Conservation (phyloP, 768 basidiomycete genomes). For the Suillus bovinus region DNA sequence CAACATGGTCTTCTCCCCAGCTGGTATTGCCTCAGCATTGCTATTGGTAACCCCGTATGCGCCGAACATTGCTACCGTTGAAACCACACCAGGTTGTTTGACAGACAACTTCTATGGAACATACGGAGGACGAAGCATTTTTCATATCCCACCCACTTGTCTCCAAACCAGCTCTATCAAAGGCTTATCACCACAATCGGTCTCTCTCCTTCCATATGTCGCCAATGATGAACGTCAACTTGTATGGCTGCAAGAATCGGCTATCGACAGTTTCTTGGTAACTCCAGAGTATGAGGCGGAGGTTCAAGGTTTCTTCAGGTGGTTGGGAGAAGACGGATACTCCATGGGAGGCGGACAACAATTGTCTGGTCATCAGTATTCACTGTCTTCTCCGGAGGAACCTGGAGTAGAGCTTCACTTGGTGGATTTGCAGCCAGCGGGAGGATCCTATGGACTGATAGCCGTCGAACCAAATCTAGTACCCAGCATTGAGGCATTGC, state of each 20-base stretch:
- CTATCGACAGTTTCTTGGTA: slow-evolving; percentile 48
- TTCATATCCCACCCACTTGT: slow-evolving; percentile 46
- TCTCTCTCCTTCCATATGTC: slow-evolving; percentile 28
- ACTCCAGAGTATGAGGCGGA: slow-evolving; percentile 32
- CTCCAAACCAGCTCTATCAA: slow-evolving; percentile 20
- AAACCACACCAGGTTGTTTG: slow-evolving; percentile 41
- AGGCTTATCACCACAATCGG: slow-evolving; percentile 21
- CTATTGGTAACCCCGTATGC: slow-evolving; percentile 26
- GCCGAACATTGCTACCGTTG: slow-evolving; percentile 12
- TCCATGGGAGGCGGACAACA: slow-evolving; percentile 12
- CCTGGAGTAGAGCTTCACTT: slow-evolving; percentile 9
- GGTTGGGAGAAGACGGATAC: slow-evolving; percentile 22
- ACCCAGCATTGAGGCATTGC: slow-evolving; percentile 51
- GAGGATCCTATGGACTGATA: slow-evolving; percentile 47
- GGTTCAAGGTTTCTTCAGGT: slow-evolving; percentile 39
- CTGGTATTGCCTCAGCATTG: not conserved
- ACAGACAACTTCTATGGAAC: slow-evolving; percentile 55
- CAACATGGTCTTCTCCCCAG: slow-evolving; percentile 2
- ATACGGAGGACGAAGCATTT: slow-evolving; percentile 52
- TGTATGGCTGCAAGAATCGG: slow-evolving; percentile 61
- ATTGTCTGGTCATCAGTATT: slow-evolving; percentile 20
- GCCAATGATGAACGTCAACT: slow-evolving; percentile 40
- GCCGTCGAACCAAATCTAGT: slow-evolving; percentile 45
- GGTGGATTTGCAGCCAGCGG: slow-evolving; percentile 44
- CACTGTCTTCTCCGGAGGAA: slow-evolving; percentile 14